Conservation (phyloP, 805 yeast species). For the Starmera caribaea region DNA sequence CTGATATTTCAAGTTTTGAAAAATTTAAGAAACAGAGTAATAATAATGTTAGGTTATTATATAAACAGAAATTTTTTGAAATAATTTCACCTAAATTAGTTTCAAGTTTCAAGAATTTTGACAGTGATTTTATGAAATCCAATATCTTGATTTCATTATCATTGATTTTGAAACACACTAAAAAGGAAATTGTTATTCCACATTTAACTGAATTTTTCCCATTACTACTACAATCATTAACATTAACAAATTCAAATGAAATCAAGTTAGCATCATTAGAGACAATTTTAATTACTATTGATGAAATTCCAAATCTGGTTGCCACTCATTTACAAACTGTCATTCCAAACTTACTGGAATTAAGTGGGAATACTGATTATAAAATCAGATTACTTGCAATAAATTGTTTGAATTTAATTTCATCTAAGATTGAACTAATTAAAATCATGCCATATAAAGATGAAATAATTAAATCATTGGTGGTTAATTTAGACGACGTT, state of each 20-base stretch:
- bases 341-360: constrained; percentile 40
- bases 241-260: constrained; percentile 24
- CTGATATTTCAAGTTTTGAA: constrained; percentile 55
- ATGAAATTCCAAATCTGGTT: constrained; percentile 44
- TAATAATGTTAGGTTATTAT: constrained; percentile 54
- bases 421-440: constrained; percentile 27
- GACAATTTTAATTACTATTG: constrained; percentile 46
- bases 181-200: constrained; percentile 51
- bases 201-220: constrained; percentile 62
- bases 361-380: constrained; percentile 26
- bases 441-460: constrained; percentile 42
- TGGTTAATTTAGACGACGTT: constrained; percentile 56
- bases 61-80: constrained; percentile 74
- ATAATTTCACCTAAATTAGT: constrained; percentile 48
- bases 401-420: constrained; percentile 42
- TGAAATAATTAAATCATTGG: constrained; percentile 37
- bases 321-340: constrained; percentile 45
- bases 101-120: constrained; percentile 25
- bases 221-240: constrained; percentile 55
- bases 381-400: constrained; percentile 49
- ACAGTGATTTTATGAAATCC: constrained; percentile 26
- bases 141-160: constrained; percentile 60
- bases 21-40: constrained; percentile 37
- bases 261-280: constrained; percentile 53
- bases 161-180: constrained; percentile 53